Percentiles rank a stretch among this genome's conserved stretches.
These are phyloP conservation scores for Berberis thunbergii DNA, from an alignment of 164 flowering plant species.

Conservation along the genomic window DNA sequence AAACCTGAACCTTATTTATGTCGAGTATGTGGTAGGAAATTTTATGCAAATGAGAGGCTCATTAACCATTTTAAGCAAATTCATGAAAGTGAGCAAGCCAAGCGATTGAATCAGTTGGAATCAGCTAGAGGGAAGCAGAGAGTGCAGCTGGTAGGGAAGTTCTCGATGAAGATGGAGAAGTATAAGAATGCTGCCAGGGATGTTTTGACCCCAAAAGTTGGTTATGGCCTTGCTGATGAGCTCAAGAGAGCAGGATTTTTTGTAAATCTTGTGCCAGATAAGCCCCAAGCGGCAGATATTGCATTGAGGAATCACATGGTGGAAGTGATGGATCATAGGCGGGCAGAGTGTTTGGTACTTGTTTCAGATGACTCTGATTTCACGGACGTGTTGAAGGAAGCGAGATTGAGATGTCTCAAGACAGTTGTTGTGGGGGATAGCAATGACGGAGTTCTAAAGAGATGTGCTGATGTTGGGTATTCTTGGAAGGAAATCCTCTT, in stretches of 20 bases:
- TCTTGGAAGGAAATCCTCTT: constrained; percentile 69
- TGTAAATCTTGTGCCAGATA: constrained; percentile 48
- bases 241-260: constrained; percentile 74
- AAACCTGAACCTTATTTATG: constrained; percentile 48
- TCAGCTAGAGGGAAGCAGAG: constrained; percentile 55
- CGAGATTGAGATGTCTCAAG: constrained; percentile 62
- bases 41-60: constrained; percentile 50
- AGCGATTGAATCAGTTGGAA: constrained; percentile 63
- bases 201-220: constrained; percentile 57
- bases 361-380: constrained; percentile 85
- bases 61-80: constrained; percentile 68
- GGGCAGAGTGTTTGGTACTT: constrained; percentile 54
- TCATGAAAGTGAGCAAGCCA: constrained; percentile 75
- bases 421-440: constrained; percentile 82
- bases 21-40: constrained; percentile 78
- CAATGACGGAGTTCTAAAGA: constrained; percentile 55
- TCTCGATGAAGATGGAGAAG: constrained; percentile 82
- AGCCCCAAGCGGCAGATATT: constrained; percentile 66
- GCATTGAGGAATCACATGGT: constrained; percentile 65
- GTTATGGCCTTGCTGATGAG: constrained; percentile 73
- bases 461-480: constrained; percentile 66
- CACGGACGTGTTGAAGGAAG: constrained; percentile 59
- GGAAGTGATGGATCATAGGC: constrained; percentile 59
- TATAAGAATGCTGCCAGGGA: constrained; percentile 55
- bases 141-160: constrained; percentile 57